Percentiles rank a stretch among this genome's conserved stretches.
phyloP scores from a whole-genome alignment of 108 stramenopile genomes.

The Epipyxis sp. region DNA sequence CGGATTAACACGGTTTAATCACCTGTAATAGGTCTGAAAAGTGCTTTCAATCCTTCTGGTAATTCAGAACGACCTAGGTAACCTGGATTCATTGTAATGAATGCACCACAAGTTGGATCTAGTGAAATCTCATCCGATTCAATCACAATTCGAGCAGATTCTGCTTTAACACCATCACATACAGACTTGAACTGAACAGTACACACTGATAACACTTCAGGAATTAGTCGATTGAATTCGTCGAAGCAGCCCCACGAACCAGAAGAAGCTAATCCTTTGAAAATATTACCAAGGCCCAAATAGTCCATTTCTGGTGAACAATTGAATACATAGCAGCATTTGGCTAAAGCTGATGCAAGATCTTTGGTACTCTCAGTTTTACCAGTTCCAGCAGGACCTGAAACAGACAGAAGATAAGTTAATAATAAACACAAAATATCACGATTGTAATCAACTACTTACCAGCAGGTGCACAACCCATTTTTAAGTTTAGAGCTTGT shows the following conservation, averaged over 20 bases:
- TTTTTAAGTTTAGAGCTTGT: conserved; percentile 72
- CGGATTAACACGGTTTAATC: too few relatives aligned
- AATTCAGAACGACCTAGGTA: conserved; percentile 65
- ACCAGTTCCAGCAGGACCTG: conserved; percentile 69
- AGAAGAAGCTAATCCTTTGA: conserved; percentile 65
- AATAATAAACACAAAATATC: not conserved
- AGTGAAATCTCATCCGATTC: conserved; percentile 61
- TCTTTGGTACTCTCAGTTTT: conserved; percentile 79
- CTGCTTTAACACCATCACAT: conserved; percentile 71
- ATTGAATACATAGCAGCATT: conserved; percentile 75
- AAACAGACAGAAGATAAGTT: not conserved
- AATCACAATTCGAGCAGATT: conserved; percentile 60
- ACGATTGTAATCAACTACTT: not conserved
- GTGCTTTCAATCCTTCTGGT: conserved; percentile 66
- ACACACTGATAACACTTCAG: conserved; percentile 71
- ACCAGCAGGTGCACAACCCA: conserved; percentile 75
- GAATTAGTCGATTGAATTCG: conserved; percentile 70
- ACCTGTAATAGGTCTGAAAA: conserved; percentile 69
- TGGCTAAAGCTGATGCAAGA: conserved; percentile 67
- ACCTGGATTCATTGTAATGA: conserved; percentile 69
- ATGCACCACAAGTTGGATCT: conserved; percentile 63
- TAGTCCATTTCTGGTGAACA: conserved; percentile 74
- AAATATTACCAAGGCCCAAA: conserved; percentile 62
- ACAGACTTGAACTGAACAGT: conserved; percentile 77
- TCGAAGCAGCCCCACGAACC: conserved; percentile 73